Evolutionary conservation across 1,284 basidiomycete genomes (phyloP), one percentile per base, ranked within the genome.

Genomic region (Ceratobasidium theobromae): DNA sequence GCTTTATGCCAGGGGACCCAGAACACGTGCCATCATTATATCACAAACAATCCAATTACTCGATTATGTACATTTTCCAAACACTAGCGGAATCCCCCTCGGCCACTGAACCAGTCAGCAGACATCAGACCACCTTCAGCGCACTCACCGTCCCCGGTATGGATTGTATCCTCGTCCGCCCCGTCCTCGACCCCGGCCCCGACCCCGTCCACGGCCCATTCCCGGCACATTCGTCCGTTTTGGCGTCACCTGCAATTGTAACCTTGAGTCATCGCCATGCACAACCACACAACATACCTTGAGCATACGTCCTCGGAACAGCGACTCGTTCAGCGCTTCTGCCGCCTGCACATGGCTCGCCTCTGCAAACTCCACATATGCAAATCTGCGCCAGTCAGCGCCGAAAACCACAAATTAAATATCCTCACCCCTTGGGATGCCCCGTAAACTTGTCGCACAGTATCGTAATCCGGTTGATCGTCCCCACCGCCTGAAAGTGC

Each of bases 381-480:
- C 96, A 79, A 92, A 99, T 52, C 95, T 97, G 72, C 1, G 45
- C 5, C 33, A 23, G 51, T 48, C 33, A 40, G 53, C 12, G n/a
- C 23, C 25, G 41, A 28, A 53, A 6, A 54, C 27, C 25, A 35
- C 33, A 16, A 4, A 3, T 18, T 53, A 49, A 27, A 16, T 12
- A 79, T n/a, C n/a, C 86, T 69, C 71, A 95, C 93, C 96, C 97
- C 86, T 98, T 99, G 43, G 97, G 96, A 81, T 98, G 96, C 48
- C 97, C 97, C 16, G 96, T 98, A 77, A 98, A 99, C 80, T 99
- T 99, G 83, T 99, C 97, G 77, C 97, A 99, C 27, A 99, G 85
- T 74, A 99, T 99, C 0, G 97, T 99, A 54, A 99, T 95, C 72
- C 97, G 87, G 80, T 99, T 99, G 77, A 99, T 99, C 21, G 92